Evolutionary conservation across 2,329 filamentous ascomycete genomes (phyloP).

Genomic region (Bisporella sp.): DNA sequence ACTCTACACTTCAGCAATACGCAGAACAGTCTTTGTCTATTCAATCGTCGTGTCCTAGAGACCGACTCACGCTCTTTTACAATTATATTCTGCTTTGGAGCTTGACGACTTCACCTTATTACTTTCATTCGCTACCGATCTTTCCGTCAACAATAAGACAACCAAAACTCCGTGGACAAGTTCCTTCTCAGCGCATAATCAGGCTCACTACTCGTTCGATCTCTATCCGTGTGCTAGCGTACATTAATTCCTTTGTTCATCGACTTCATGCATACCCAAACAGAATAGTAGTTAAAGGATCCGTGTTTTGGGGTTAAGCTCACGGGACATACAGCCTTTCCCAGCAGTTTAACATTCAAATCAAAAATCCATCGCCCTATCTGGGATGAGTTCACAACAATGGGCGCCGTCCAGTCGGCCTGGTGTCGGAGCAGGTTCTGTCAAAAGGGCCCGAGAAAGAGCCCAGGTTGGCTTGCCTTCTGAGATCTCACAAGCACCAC

Average conservation of each 20-base stretch:
- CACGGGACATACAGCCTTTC: neutral
- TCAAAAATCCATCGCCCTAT: conserved; percentile 2
- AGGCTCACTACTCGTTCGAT: neutral
- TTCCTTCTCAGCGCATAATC: neutral
- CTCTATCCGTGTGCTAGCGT: conserved; percentile 12
- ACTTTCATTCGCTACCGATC: conserved; percentile 2
- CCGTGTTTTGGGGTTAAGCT: conserved; percentile 15
- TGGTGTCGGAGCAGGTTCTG: conserved; percentile 36
- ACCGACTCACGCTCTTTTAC: conserved; percentile 23
- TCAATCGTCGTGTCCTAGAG: conserved; percentile 20
- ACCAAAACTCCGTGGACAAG: neutral
- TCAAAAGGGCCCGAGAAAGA: conserved; percentile 48
- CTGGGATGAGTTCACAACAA: conserved; percentile 24
- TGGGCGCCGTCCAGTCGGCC: conserved; percentile 14
- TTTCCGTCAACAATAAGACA: neutral
- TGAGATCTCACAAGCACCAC: conserved; percentile 18
- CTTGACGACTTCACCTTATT: conserved; percentile 14
- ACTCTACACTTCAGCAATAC: conserved; percentile 11
- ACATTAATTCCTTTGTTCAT: conserved; percentile 11
- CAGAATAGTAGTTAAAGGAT: conserved; percentile 16
- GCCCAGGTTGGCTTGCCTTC: conserved; percentile 35
- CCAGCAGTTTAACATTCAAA: neutral
- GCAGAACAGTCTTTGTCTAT: conserved; percentile 14
- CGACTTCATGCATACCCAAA: conserved; percentile 27
- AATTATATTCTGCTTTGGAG: conserved; percentile 14